These are phyloP conservation scores for Leccinum pellstonianum DNA, from an alignment of 768 basidiomycete genomes.

Conservation along the genomic window DNA sequence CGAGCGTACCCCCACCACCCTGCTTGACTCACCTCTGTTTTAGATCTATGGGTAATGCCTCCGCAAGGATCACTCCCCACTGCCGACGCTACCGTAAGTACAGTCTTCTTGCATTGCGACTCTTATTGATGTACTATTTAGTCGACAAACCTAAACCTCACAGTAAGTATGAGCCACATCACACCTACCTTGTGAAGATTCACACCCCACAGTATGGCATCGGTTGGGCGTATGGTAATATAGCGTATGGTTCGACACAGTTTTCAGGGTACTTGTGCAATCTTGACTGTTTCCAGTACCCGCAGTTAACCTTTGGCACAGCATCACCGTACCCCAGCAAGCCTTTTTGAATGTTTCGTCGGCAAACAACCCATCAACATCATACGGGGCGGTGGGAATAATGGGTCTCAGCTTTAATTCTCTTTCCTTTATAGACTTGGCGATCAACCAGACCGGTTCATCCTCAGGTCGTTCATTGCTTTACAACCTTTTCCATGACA, in stretches of 20 bases:
- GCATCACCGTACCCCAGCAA: conserved; percentile 64
- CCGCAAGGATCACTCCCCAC: conserved; percentile 47
- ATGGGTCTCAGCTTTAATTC: conserved; percentile 76
- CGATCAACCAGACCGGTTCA: conserved; percentile 55
- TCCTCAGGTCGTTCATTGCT: conserved; percentile 67
- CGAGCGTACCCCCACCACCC: neutral
- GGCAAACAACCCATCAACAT: conserved; percentile 71
- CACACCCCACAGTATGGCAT: conserved; percentile 61
- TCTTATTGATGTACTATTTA: conserved; percentile 31
- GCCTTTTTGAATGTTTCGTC: conserved; percentile 63
- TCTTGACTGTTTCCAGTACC: conserved; percentile 4
- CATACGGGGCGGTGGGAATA: conserved; percentile 71
- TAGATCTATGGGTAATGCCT: conserved; percentile 73
- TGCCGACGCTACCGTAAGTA: conserved; percentile 46
- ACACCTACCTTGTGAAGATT: neutral
- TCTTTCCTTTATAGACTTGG: conserved; percentile 68
- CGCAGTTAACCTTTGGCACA: conserved; percentile 28
- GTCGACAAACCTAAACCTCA: conserved; percentile 53
- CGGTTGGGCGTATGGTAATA: conserved; percentile 70
- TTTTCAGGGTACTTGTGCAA: conserved; percentile 62
- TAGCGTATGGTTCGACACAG: conserved; percentile 59
- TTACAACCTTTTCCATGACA: conserved; percentile 71
- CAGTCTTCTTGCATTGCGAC: neutral
- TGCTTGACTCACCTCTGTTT: neutral
- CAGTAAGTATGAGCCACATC: conserved; percentile 38